Percentiles rank a stretch among this genome's conserved stretches.
Conservation (phyloP, 192 early-diverging fungal species). For the Backusella westeae region DNA sequence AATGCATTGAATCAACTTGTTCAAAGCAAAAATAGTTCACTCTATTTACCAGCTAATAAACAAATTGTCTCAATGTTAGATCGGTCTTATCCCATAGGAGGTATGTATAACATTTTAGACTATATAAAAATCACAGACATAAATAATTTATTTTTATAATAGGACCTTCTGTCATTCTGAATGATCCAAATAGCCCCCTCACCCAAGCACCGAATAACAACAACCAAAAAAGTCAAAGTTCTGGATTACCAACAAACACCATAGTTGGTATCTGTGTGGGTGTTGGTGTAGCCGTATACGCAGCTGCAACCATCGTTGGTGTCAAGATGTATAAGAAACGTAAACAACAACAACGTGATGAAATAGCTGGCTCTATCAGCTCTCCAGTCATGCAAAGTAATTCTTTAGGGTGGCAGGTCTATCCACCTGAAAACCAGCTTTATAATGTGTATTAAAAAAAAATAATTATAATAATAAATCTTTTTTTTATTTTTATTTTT, state of each 20-base stretch:
- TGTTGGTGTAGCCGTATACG: slow-evolving; percentile 34
- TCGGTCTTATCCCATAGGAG: slow-evolving; percentile 19
- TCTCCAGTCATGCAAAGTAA: slow-evolving; percentile 41
- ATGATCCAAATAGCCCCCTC: background rate
- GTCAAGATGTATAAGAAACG: slow-evolving; percentile 31
- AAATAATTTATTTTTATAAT: background rate
- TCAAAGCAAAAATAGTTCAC: slow-evolving; percentile 1
- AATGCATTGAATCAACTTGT: slow-evolving; percentile 18
- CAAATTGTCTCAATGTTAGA: slow-evolving; percentile 29
- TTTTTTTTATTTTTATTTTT: background rate
- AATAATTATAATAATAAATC: background rate
- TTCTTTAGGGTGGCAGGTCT: slow-evolving; percentile 26
- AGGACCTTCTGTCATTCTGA: background rate
- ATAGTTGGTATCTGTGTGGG: slow-evolving; percentile 38
- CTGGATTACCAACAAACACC: slow-evolving; percentile 17
- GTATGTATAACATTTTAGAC: background rate
- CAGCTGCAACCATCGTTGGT: slow-evolving; percentile 34
- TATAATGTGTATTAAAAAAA: slow-evolving; percentile 1
- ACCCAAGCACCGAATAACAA: background rate
- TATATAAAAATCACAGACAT: background rate
- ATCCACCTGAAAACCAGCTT: background rate
- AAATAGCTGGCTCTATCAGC: slow-evolving; percentile 31
- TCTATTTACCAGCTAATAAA: slow-evolving; percentile 16
- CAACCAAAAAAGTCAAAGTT: background rate
- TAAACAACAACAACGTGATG: slow-evolving; percentile 23